phyloP scores from a whole-genome alignment of 495 filamentous ascomycete genomes.

The Penicillium longicatenatum region DNA sequence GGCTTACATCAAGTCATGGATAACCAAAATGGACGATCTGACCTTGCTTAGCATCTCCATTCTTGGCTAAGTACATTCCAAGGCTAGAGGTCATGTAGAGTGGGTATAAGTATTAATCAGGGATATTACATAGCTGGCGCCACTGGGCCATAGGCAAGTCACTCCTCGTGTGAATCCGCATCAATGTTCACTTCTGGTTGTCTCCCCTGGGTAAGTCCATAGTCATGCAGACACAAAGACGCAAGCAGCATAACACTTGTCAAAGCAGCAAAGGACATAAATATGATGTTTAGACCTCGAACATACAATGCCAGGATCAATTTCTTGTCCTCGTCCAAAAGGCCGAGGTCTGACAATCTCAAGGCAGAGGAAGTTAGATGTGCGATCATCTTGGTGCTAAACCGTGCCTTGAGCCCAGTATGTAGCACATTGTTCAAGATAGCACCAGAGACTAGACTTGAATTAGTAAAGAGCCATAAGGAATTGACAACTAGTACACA shows the following conservation, averaged over 20 bases:
- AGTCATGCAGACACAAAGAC: background rate
- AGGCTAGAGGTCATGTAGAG: no score
- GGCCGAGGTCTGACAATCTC: background rate
- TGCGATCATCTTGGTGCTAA: background rate
- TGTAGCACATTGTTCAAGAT: background rate
- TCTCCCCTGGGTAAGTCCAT: background rate
- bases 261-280: background rate
- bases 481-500: no score
- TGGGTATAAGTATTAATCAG: no score
- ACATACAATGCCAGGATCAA: no score
- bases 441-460: no score
- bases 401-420: background rate
- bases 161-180: background rate
- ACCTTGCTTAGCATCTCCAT: no score
- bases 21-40: no score
- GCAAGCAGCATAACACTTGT: background rate
- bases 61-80: no score
- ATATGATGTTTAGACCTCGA: no score
- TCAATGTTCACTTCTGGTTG: background rate
- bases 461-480: no score
- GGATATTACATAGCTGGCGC: background rate
- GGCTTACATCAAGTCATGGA: no score
- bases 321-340: background rate
- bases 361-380: slow-evolving; percentile 1
- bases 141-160: background rate